These are phyloP conservation scores for Cystoderma amianthinum DNA, from an alignment of 768 basidiomycete species.

Conservation along the genomic window DNA sequence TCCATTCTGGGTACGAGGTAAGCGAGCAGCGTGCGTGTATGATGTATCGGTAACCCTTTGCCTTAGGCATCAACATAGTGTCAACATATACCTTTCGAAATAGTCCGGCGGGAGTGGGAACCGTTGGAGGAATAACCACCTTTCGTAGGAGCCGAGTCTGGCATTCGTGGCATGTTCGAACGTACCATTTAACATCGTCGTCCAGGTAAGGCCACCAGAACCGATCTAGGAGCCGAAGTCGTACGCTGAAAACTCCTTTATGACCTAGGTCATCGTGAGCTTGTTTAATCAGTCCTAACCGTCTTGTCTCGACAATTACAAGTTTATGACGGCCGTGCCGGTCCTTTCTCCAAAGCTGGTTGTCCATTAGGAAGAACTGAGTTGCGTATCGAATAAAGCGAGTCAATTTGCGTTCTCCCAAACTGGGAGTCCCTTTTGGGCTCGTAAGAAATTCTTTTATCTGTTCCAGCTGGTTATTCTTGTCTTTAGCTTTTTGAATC, in stretches of 20 bases:
- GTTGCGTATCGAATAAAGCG: conserved; percentile 2
- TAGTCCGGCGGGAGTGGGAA: conserved; percentile 13
- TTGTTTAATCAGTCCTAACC: not conserved
- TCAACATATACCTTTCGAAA: conserved; percentile 23
- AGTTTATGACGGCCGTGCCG: not conserved
- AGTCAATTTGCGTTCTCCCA: not conserved
- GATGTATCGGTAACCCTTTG: conserved; percentile 12
- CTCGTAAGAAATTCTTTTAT: conserved; percentile 3
- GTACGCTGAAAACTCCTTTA: conserved; percentile 10
- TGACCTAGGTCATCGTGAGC: conserved; percentile 16
- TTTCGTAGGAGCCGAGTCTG: conserved; percentile 16
- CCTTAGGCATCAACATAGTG: too few species aligned
- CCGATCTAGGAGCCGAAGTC: conserved; percentile 1
- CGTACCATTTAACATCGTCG: conserved; percentile 20
- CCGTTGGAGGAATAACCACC: conserved; percentile 15
- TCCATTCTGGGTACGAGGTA: conserved; percentile 10
- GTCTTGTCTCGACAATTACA: not conserved
- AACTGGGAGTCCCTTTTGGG: not conserved
- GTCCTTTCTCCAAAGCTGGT: not conserved
- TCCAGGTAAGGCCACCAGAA: conserved; percentile 23
- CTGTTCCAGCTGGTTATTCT: conserved; percentile 1
- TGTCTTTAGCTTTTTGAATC: not conserved
- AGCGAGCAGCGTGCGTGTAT: conserved; percentile 17
- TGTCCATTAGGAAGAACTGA: not conserved
- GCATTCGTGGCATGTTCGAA: conserved; percentile 28